Evolutionary conservation across 2,329 filamentous ascomycete genomes (phyloP).

Genomic region (Colletotrichum caudatum): DNA sequence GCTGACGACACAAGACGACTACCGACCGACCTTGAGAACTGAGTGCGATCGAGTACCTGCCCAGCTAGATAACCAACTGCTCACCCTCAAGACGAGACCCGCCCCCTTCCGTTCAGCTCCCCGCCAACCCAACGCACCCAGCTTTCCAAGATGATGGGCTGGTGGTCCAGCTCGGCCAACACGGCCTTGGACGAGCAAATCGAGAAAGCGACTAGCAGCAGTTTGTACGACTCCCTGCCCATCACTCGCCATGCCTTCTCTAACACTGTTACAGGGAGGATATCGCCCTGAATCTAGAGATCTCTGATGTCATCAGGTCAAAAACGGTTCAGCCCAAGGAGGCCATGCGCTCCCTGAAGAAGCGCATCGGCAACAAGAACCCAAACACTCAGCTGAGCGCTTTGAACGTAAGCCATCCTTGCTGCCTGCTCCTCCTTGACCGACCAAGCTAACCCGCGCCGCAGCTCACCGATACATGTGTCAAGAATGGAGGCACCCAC

Average conservation of each 20-base stretch:
- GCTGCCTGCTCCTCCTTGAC: conserved; percentile 39
- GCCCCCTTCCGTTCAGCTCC: conserved; percentile 25
- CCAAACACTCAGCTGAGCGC: conserved; percentile 96
- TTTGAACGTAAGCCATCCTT: conserved; percentile 74
- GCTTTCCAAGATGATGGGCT: conserved; percentile 78
- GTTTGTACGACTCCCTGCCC: conserved; percentile 73
- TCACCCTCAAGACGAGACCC: conserved; percentile 23
- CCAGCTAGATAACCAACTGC: conserved; percentile 10
- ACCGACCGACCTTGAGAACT: not conserved
- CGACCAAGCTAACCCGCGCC: conserved; percentile 42
- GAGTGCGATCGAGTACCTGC: conserved; percentile 4
- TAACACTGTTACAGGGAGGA: conserved; percentile 76
- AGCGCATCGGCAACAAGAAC: conserved; percentile 95
- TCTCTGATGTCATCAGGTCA: conserved; percentile 96
- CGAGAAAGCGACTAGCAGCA: conserved; percentile 93
- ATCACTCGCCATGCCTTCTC: conserved; percentile 31
- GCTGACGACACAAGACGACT: not conserved
- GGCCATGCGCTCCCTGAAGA: conserved; percentile 96
- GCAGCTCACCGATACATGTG: conserved; percentile 96
- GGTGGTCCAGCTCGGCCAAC: conserved; percentile 94
- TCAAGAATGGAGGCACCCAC: conserved; percentile 97
- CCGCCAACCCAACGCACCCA: conserved; percentile 29
- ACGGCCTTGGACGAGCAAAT: conserved; percentile 97
- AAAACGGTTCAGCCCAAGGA: conserved; percentile 98
- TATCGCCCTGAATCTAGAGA: conserved; percentile 96